A percentile compares a stretch with the other conserved stretches of the same genome.
Conservation (phyloP, 495 filamentous ascomycete genomes). For the Neurospora sp. region DNA sequence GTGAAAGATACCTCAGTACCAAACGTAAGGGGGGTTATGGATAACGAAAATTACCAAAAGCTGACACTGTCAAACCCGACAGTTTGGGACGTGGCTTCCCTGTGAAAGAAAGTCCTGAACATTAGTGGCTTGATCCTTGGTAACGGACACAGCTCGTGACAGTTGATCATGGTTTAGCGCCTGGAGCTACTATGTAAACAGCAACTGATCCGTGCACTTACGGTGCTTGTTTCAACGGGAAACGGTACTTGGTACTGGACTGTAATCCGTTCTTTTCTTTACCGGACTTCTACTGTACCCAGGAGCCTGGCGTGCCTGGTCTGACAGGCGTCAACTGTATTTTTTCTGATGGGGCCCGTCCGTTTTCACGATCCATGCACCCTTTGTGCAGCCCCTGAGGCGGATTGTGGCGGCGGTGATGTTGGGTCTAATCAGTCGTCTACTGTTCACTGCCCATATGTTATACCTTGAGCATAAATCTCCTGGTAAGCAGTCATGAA, state of each 20-base stretch:
- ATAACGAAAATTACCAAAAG: slow-evolving; percentile 1
- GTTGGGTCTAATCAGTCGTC: not conserved
- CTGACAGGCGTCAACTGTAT: not conserved
- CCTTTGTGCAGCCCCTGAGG: not conserved
- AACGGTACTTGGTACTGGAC: not conserved
- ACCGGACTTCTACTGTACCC: not conserved
- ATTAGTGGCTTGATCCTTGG: not conserved
- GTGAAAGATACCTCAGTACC: not conserved
- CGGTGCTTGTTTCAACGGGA: not conserved
- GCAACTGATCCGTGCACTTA: not conserved
- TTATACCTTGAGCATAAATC: not conserved
- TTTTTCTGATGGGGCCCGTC: not conserved
- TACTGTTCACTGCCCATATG: not conserved
- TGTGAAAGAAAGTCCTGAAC: not conserved
- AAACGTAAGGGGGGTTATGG: not conserved
- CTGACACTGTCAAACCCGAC: slow-evolving; percentile 19
- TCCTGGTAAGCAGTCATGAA: not conserved
- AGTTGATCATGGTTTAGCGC: not conserved
- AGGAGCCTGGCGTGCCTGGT: not conserved
- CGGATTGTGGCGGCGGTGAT: not conserved
- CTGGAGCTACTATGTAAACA: not conserved
- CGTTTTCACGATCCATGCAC: not conserved
- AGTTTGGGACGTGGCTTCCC: slow-evolving; percentile 15
- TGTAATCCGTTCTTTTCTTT: not conserved
- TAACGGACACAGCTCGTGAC: not conserved